Evolutionary conservation across 2,329 filamentous ascomycete species (phyloP), one percentile per base, ranked within the genome.

Genomic region (Stagonosporopsis rhizophila): DNA sequence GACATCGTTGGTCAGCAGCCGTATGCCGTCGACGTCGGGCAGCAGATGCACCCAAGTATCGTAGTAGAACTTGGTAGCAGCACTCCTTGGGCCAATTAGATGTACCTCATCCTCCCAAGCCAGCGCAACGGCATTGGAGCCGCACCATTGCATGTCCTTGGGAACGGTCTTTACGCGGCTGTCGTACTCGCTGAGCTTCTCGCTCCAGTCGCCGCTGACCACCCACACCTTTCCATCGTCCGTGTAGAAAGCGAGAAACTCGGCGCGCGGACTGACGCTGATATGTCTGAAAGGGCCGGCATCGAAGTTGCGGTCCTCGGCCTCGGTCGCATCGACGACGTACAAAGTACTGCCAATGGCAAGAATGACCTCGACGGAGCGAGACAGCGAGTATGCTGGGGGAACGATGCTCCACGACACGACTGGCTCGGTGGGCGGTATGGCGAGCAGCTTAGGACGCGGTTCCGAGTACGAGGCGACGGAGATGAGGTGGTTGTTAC

Each of bases 71-170:
- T 84, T 87, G 27, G 84, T 87, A 5, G 89, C 87, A 9, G 89
- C 85, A 39, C 91, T 91, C 34, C 88, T 89, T 0, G 92, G 92
- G 0, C 94, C 95, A 58, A 99, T 89, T 25, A 99, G 83, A 71
- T 97, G 95, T 4, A 99, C 89, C 75, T 99, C 95, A 71, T 99
- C 95, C 71, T 98, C 95, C 95, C 95, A 99, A 0, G 93, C 93
- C 67, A 99, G 87, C 25, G 96, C 86, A 3, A 95, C 90, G 14
- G 93, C 92, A 75, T 98, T 94, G 68, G 95, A 94, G 5, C 95
- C 95, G 75, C 95, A 99, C 95, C 95, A 99, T 68, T 95, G 89
- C 59, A 99, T 84, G 61, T 95, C 91, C 67, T 91, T 89, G 3
- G 95, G 95, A 1, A 89, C 83, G 5, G 92, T 96, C 74, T 89